These are phyloP conservation scores for Trichoderma endophyticum DNA, from an alignment of 2,329 filamentous ascomycete species.

Conservation along the genomic window DNA sequence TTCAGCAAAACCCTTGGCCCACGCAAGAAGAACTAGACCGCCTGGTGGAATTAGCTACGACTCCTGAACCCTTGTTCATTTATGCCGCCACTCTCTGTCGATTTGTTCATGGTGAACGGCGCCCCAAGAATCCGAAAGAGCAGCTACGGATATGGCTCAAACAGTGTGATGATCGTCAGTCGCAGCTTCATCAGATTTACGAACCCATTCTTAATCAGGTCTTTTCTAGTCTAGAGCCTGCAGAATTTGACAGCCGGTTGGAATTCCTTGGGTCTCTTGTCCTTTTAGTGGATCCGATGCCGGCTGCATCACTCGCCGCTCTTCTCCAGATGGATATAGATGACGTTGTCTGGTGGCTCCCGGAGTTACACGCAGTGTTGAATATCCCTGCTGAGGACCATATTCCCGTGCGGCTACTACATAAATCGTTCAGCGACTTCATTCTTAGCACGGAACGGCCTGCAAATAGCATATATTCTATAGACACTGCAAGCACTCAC, in stretches of 20 bases:
- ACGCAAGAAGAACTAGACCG: not conserved
- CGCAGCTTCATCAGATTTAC: not conserved
- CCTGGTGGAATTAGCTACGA: not conserved
- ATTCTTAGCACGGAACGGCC: not conserved
- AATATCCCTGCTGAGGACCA: not conserved
- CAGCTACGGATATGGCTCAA: not conserved
- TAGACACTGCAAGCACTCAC: not conserved
- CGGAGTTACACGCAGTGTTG: not conserved
- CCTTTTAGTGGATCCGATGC: not conserved
- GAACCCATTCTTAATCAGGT: not conserved
- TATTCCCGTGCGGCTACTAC: not conserved
- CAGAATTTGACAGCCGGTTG: not conserved
- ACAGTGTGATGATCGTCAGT: not conserved
- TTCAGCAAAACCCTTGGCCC: not conserved
- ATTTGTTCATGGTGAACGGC: not conserved
- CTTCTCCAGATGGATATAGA: not conserved
- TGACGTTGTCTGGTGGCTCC: not conserved
- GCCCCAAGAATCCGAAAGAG: not conserved
- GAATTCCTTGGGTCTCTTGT: not conserved
- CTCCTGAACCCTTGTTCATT: not conserved
- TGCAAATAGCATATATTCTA: not conserved
- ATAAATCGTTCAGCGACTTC: not conserved
- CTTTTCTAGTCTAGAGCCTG: not conserved
- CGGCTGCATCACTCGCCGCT: not conserved
- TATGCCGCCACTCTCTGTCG: not conserved